Base-by-base conservation (phyloP, 306 rosid genomes). In the Cucumis hystrix region DNA sequence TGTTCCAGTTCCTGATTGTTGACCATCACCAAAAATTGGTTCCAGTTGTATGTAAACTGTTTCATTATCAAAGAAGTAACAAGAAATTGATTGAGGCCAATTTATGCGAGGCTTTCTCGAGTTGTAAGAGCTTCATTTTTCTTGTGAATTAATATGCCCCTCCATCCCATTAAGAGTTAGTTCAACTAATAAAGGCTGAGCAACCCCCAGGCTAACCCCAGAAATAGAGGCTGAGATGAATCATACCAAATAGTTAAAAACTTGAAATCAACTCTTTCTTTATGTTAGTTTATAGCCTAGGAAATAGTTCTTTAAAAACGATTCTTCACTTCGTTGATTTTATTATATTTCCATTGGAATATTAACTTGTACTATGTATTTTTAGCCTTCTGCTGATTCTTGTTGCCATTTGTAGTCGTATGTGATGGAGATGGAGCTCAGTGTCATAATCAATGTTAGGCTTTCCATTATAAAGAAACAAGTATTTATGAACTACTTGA, bases 1-100 rank as follows among this genome's bases (percentile, higher is more conserved):
- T 37, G 84, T 68, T 65, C 82, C 84, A 14, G 86, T 84, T 68
- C 79, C 95, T 66, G 39, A 89, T 78, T 80, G 5, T 30, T 62
- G 35, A 45, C 71, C 73, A 40, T 70, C 52, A 23, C 56, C 54
- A 69, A 64, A 63, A 17, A 45, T 20, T 41, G 33, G 55, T 68
- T 68, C 56, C 56, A 40, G 14, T 43, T 21, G 23, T 18, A 17
- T 7, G 6, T 41, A 45, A 9, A 52, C 52, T 45, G 57, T 45
- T 45, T 17, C 30, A 21, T 45, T 39, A 23, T 47, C 13, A 69
- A 40, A 39, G 74, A 40, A 47, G 39, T 37, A 70, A 12, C 40
- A 69, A 21, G 59, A 7, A 40, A 70, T 7, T 15, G 7, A 23
- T 7, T 5, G 37, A 45, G 3, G 40, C 39, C 58, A 1, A 12